phyloP scores from a whole-genome alignment of 495 filamentous ascomycete species.

The Staphylotrichum longicolle region DNA sequence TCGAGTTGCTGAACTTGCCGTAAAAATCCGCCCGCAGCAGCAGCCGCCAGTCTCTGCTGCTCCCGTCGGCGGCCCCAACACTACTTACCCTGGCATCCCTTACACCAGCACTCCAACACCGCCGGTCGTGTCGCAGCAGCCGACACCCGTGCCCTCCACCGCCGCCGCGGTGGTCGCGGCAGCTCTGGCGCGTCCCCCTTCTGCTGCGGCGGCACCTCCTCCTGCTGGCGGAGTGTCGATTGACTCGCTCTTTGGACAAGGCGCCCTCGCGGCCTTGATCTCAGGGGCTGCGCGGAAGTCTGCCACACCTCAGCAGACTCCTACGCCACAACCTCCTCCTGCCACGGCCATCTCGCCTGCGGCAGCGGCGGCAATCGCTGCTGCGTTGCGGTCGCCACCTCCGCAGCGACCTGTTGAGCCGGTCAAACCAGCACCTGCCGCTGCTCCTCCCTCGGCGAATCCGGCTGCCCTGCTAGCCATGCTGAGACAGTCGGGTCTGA shows the following conservation, averaged over 20 bases:
- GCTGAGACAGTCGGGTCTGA: constrained; percentile 50
- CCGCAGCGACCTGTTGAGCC: constrained; percentile 15
- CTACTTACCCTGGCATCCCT: constrained; percentile 23
- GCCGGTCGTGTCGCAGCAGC: constrained; percentile 27
- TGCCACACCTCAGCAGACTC: constrained; percentile 42
- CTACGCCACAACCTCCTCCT: constrained; percentile 41
- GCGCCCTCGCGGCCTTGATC: constrained; percentile 51
- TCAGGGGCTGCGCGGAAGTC: constrained; percentile 39
- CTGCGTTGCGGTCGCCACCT: constrained; percentile 27
- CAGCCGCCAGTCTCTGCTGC: constrained; percentile 34
- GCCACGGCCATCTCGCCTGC: constrained; percentile 10
- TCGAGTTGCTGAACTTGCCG: constrained; percentile 69
- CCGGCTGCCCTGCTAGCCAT: constrained; percentile 49
- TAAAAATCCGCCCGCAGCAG: constrained; percentile 45
- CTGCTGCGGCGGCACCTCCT: constrained; percentile 33
- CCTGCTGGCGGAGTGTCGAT: constrained; percentile 39
- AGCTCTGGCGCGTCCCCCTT: constrained; percentile 25
- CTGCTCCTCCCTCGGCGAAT: constrained; percentile 26
- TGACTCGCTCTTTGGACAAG: constrained; percentile 53
- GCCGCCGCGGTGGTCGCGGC: constrained; percentile 27
- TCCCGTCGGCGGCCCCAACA: constrained; percentile 18
- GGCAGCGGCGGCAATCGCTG: constrained; percentile 25
- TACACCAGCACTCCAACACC: constrained; percentile 31
- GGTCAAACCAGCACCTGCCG: constrained; percentile 14
- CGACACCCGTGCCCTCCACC: constrained; percentile 29